Evolutionary conservation across 192 early-diverging fungal species (phyloP).

Genomic region (Linnemannia zychae): DNA sequence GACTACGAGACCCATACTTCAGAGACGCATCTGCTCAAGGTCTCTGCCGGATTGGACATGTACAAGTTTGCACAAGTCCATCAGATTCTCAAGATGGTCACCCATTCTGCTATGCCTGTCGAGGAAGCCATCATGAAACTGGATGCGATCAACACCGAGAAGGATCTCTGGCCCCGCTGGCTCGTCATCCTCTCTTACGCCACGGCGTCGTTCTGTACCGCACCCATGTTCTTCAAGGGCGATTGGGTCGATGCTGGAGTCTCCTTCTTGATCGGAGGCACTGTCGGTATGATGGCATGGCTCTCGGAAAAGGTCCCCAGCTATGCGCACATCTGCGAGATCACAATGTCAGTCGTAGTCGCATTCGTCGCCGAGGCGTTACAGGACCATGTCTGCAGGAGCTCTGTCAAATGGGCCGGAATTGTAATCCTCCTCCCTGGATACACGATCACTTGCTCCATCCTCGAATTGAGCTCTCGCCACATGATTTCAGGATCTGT

Average conservation of each 20-base stretch:
- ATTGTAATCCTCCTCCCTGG: slow-evolving; percentile 81
- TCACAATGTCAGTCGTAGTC: slow-evolving; percentile 64
- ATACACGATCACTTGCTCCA: slow-evolving; percentile 83
- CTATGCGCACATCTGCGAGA: slow-evolving; percentile 64
- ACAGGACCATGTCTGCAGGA: slow-evolving; percentile 70
- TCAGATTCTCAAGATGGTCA: slow-evolving; percentile 71
- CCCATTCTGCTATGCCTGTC: slow-evolving; percentile 74
- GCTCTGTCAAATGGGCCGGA: slow-evolving; percentile 65
- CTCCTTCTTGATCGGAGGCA: slow-evolving; percentile 67
- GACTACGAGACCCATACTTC: slow-evolving; percentile 80
- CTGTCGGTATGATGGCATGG: slow-evolving; percentile 62
- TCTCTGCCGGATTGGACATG: slow-evolving; percentile 76
- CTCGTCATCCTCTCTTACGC: slow-evolving; percentile 67
- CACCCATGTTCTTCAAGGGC: slow-evolving; percentile 78
- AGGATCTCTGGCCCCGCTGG: slow-evolving; percentile 75
- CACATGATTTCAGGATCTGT: slow-evolving; percentile 94
- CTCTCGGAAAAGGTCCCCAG: slow-evolving; percentile 72
- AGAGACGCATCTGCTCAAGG: slow-evolving; percentile 81
- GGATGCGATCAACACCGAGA: slow-evolving; percentile 69
- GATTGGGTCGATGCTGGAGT: slow-evolving; percentile 75
- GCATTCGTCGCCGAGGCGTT: slow-evolving; percentile 67
- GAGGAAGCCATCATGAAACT: slow-evolving; percentile 76
- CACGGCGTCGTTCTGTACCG: slow-evolving; percentile 70
- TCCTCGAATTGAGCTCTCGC: slow-evolving; percentile 91
- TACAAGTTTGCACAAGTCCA: slow-evolving; percentile 76